Percentiles rank a stretch among this genome's conserved stretches.
Evolutionary conservation across 257 asterid genomes (phyloP).

Genomic region (Ligustrum vulgare): DNA sequence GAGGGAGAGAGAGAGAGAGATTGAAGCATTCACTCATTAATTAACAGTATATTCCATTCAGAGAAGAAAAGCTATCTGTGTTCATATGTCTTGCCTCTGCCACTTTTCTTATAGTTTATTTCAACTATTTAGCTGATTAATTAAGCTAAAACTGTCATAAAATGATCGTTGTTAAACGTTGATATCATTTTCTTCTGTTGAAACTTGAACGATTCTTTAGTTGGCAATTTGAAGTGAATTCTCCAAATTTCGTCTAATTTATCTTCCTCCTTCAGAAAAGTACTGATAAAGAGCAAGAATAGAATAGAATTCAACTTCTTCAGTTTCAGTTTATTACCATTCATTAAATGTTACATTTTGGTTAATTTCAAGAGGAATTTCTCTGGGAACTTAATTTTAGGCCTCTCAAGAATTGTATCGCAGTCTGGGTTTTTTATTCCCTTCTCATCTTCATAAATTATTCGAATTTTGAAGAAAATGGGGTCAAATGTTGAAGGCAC

Average conservation of each 20-base stretch:
- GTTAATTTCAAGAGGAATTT: slow-evolving; percentile 15
- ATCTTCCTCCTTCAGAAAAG: not conserved
- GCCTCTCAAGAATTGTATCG: not conserved
- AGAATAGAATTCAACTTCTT: slow-evolving; percentile 1
- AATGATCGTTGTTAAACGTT: not conserved
- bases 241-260: not conserved
- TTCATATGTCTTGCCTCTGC: not conserved
- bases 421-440: not conserved
- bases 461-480: slow-evolving; percentile 17
- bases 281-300: not conserved
- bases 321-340: slow-evolving; percentile 4
- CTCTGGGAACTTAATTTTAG: not conserved
- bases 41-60: not conserved
- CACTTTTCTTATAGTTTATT: not conserved
- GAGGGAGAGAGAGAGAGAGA: not conserved
- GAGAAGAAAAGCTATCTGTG: not conserved
- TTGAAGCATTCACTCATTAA: slow-evolving; percentile 25
- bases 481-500: slow-evolving; percentile 33
- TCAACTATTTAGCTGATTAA: not conserved
- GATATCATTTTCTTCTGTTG: not conserved
- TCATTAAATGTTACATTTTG: not conserved
- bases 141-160: not conserved
- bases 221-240: not conserved
- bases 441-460: not conserved
- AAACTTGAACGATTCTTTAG: not conserved